Percentiles rank a stretch among this genome's conserved stretches.
phyloP scores from a whole-genome alignment of 768 basidiomycete genomes.

The Leccinum disarticulatum region DNA sequence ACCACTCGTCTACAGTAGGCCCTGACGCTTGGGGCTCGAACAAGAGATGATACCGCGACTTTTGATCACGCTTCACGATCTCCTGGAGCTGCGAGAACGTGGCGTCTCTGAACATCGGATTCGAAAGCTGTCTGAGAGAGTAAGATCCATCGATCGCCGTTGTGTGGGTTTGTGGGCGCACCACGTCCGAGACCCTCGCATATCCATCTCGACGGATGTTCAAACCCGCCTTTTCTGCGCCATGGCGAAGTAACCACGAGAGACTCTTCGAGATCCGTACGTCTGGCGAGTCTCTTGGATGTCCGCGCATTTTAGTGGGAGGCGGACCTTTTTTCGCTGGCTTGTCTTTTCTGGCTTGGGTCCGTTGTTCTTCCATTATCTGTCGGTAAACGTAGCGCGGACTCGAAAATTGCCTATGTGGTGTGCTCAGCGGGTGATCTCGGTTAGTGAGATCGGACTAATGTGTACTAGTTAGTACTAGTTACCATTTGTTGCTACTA shows the following conservation, averaged over 20 bases:
- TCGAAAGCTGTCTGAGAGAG: slow-evolving; percentile 50
- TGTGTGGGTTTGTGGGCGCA: slow-evolving; percentile 41
- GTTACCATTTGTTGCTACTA: background rate
- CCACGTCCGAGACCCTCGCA: slow-evolving; percentile 78
- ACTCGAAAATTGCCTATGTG: slow-evolving; percentile 4
- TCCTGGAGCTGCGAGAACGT: slow-evolving; percentile 54
- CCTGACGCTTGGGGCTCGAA: slow-evolving; percentile 45
- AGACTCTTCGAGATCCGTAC: slow-evolving; percentile 81
- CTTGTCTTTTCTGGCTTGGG: slow-evolving; percentile 5
- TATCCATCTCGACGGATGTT: slow-evolving; percentile 83
- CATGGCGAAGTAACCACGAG: slow-evolving; percentile 91
- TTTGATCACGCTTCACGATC: slow-evolving; percentile 67
- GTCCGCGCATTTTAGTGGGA: slow-evolving; percentile 53
- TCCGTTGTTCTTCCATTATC: slow-evolving; percentile 9
- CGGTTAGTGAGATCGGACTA: background rate
- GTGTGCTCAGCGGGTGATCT: background rate
- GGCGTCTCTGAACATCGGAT: slow-evolving; percentile 65
- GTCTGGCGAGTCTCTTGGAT: slow-evolving; percentile 61
- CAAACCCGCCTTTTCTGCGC: slow-evolving; percentile 73
- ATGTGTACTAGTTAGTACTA: no score
- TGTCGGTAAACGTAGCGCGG: slow-evolving; percentile 3
- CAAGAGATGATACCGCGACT: slow-evolving; percentile 61
- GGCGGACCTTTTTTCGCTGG: slow-evolving; percentile 17
- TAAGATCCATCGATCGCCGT: slow-evolving; percentile 3
- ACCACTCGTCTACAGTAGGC: slow-evolving; percentile 53